These are phyloP conservation scores for Protoeuglena noctilucae DNA, from an alignment of 139 green algal species.

Conservation along the genomic window DNA sequence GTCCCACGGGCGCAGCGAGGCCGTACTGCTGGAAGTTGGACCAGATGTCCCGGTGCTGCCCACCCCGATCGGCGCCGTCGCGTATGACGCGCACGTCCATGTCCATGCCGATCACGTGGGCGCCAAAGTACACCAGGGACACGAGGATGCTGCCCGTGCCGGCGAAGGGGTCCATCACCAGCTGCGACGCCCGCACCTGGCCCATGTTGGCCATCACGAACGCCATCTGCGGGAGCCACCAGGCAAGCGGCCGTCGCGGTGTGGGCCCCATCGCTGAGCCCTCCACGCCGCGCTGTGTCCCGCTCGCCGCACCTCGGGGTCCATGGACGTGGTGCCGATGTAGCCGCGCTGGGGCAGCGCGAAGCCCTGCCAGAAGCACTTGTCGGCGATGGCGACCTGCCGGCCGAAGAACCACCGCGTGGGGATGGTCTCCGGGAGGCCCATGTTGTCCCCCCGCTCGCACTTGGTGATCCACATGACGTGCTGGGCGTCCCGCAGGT, in stretches of 20 bases:
- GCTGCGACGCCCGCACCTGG: constrained; percentile 18
- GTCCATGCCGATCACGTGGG: constrained; percentile 50
- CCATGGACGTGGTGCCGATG: constrained; percentile 87
- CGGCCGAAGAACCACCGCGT: constrained; percentile 48
- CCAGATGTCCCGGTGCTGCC: constrained; percentile 21
- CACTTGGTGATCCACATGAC: background rate
- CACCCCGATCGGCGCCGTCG: constrained; percentile 16
- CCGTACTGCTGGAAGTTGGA: constrained; percentile 21
- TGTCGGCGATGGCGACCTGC: constrained; percentile 29
- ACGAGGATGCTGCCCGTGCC: constrained; percentile 82
- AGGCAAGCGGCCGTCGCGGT: too few relatives aligned
- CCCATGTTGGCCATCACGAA: constrained; percentile 85
- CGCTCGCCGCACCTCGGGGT: constrained; percentile 32
- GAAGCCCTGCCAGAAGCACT: constrained; percentile 21
- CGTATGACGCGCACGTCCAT: constrained; percentile 58
- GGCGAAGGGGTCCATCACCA: constrained; percentile 48
- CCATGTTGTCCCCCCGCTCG: background rate
- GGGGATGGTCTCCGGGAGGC: constrained; percentile 16
- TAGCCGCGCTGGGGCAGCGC: constrained; percentile 53
- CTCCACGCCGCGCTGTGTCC: too few relatives aligned
- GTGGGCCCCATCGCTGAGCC: too few relatives aligned
- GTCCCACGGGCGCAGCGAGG: constrained; percentile 18
- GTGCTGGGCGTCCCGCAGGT: background rate
- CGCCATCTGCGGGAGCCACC: constrained; percentile 82
- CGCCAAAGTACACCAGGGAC: constrained; percentile 47